Evolutionary conservation across 768 basidiomycete species (phyloP).

Genomic region (Termitomyces sp.): DNA sequence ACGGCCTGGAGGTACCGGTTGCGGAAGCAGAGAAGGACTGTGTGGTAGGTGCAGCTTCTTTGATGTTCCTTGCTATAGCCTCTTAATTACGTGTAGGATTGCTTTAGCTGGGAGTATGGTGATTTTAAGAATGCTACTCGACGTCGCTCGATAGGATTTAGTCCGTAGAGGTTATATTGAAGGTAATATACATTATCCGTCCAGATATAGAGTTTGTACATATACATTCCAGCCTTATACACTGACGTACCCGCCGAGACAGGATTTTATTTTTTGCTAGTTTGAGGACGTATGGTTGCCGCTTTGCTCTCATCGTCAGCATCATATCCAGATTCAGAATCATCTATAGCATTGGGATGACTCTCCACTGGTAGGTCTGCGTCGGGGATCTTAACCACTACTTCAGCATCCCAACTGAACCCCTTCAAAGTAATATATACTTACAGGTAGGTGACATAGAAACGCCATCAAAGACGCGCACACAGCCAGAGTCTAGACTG

Average conservation of each 20-base stretch:
- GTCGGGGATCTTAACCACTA: constrained; percentile 16
- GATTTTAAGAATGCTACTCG: constrained; percentile 23
- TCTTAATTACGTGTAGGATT: constrained; percentile 42
- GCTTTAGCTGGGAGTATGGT: constrained; percentile 70
- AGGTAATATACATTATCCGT: background rate
- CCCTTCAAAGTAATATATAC: constrained; percentile 6
- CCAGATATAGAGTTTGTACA: background rate
- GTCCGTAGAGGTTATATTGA: background rate
- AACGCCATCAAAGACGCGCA: constrained; percentile 45
- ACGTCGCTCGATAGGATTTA: background rate
- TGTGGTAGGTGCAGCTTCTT: constrained; percentile 30
- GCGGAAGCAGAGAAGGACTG: constrained; percentile 57
- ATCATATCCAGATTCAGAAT: constrained; percentile 13
- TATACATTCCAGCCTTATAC: background rate
- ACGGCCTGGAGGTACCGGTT: constrained; percentile 37
- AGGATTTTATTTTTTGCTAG: background rate
- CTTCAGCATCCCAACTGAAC: background rate
- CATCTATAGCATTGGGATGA: background rate
- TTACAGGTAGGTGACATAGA: constrained; percentile 44
- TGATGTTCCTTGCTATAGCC: background rate
- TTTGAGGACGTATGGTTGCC: background rate
- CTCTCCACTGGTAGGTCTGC: constrained; percentile 10
- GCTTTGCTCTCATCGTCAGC: constrained; percentile 13
- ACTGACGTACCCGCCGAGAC: background rate
- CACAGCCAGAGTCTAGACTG: constrained; percentile 51